Percentiles rank a stretch among this genome's conserved stretches.
Evolutionary conservation across 306 rosid species (phyloP).

Genomic region (Dicorynia guianensis): DNA sequence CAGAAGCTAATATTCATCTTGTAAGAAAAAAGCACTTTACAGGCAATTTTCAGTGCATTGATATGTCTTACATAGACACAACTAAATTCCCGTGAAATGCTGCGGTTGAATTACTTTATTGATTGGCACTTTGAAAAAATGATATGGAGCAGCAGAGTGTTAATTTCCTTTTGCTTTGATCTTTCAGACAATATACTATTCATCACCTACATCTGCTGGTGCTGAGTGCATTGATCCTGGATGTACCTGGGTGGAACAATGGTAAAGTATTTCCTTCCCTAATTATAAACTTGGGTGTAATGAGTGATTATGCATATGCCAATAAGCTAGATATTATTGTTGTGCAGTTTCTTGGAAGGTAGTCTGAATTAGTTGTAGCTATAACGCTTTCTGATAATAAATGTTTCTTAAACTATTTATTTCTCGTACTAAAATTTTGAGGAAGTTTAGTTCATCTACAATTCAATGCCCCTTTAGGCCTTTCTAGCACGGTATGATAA

Average conservation of each 20-base stretch:
- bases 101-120: not conserved
- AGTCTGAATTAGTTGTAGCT: not conserved
- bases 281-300: slow-evolving; percentile 5
- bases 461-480: not conserved
- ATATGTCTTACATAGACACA: not conserved
- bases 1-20: not conserved
- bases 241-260: slow-evolving; percentile 98
- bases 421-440: slow-evolving; percentile 4
- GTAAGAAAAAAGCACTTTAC: not conserved
- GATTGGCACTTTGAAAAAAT: not conserved
- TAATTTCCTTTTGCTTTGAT: slow-evolving; percentile 37
- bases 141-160: not conserved
- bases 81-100: slow-evolving; percentile 21
- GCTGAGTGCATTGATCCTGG: slow-evolving; percentile 94
- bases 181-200: slow-evolving; percentile 85
- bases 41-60: slow-evolving; percentile 17
- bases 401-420: slow-evolving; percentile 7
- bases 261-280: slow-evolving; percentile 54
- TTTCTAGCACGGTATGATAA: slow-evolving; percentile 7
- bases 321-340: slow-evolving; percentile 12
- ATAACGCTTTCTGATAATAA: slow-evolving; percentile 19
- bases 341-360: not conserved
- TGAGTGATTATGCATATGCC: slow-evolving; percentile 13
- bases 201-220: slow-evolving; percentile 92
- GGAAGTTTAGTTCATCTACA: slow-evolving; percentile 9